Conservation (phyloP, 306 rosid species). For the Quercus variabilis region DNA sequence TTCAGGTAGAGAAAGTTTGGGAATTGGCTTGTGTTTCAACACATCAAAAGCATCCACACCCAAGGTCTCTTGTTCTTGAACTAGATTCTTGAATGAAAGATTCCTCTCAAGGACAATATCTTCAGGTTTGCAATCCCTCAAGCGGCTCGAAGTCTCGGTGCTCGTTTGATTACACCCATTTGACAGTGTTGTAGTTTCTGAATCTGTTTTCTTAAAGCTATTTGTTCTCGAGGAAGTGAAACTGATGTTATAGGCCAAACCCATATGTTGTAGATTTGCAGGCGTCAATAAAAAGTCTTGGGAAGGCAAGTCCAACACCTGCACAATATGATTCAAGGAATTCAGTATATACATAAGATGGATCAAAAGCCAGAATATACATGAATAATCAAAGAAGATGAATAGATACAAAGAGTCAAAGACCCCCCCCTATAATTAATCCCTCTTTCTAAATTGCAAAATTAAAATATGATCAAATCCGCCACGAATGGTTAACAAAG, state of each 20-base stretch:
- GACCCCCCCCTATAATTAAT: neutral
- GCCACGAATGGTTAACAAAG: neutral
- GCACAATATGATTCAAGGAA: neutral
- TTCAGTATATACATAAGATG: too few relatives aligned
- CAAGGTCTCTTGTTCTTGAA: conserved; percentile 20
- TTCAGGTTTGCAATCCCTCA: conserved; percentile 54
- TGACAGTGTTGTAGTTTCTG: conserved; percentile 29
- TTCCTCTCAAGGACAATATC: conserved; percentile 38
- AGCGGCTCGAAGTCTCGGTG: conserved; percentile 20
- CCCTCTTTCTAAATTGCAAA: too few relatives aligned
- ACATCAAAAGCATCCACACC: conserved; percentile 18
- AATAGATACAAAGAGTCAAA: neutral
- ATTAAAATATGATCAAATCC: neutral
- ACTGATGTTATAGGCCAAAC: conserved; percentile 22
- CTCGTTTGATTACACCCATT: conserved; percentile 25
- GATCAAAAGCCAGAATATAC: too few relatives aligned
- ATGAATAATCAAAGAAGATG: neutral
- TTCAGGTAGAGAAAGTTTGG: conserved; percentile 57
- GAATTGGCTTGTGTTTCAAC: conserved; percentile 39
- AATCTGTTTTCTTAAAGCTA: conserved; percentile 54
- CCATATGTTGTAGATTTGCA: neutral
- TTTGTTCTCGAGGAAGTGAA: conserved; percentile 51
- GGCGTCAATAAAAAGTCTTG: neutral
- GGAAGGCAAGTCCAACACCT: neutral
- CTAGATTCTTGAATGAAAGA: conserved; percentile 42